phyloP scores from a whole-genome alignment of 345 rosid species.

The Euphorbia tirucalli region DNA sequence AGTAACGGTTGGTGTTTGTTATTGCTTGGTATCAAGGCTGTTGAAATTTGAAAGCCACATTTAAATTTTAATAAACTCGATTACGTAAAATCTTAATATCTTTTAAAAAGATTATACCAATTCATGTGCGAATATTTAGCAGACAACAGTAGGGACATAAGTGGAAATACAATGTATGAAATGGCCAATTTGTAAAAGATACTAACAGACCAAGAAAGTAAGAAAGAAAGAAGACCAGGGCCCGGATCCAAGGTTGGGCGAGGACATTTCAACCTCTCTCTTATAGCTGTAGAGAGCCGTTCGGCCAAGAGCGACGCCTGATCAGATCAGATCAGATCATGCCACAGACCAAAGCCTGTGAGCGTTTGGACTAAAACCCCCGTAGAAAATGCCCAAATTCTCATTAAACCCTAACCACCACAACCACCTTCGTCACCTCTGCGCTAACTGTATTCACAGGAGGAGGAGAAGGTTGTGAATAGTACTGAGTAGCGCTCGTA shows the following conservation, averaged over 20 bases:
- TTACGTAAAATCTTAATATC: too few relatives aligned
- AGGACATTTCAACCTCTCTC: slow-evolving; percentile 23
- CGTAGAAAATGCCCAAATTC: slow-evolving; percentile 25
- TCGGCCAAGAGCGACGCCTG: slow-evolving; percentile 4
- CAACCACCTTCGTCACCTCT: slow-evolving; percentile 20
- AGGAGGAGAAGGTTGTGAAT: slow-evolving; percentile 14
- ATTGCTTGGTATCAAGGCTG: too few relatives aligned
- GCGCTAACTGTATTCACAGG: neutral
- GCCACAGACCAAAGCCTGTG: neutral
- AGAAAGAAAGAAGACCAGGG: neutral
- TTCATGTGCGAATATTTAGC: neutral
- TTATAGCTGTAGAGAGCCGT: slow-evolving; percentile 22
- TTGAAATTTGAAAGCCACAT: too few relatives aligned
- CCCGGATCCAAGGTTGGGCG: neutral
- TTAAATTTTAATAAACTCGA: too few relatives aligned
- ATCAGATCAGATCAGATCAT: neutral
- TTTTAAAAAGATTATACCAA: neutral
- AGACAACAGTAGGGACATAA: slow-evolving; percentile 7
- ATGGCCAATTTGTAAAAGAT: neutral
- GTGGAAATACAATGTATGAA: neutral
- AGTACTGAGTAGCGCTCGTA: slow-evolving; percentile 21
- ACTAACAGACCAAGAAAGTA: neutral
- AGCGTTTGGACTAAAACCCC: neutral
- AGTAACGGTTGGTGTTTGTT: too few relatives aligned
- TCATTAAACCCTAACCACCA: slow-evolving; percentile 39